phyloP scores from a whole-genome alignment of 805 yeast species.

The Suhomyces vadensis region DNA sequence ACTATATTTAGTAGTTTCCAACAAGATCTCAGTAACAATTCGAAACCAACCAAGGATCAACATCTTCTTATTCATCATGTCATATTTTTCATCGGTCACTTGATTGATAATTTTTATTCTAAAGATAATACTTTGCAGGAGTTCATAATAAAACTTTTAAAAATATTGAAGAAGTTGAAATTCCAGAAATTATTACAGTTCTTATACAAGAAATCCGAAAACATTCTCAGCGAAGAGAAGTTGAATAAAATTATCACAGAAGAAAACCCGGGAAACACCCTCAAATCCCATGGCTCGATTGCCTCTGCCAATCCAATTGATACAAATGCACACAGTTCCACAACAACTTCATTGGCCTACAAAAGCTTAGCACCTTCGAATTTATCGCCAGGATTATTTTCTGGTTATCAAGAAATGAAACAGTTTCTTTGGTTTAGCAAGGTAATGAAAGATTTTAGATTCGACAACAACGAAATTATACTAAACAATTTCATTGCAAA shows the following conservation, averaged over 20 bases:
- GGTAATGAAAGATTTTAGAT: constrained; percentile 25
- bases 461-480: constrained; percentile 16
- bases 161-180: constrained; percentile 10
- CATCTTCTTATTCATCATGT: constrained; percentile 13
- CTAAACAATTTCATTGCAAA: constrained; percentile 13
- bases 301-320: too few relatives aligned
- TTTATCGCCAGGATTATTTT: not conserved
- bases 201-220: constrained; percentile 13
- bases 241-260: not conserved
- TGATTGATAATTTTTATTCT: constrained; percentile 2
- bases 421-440: constrained; percentile 30
- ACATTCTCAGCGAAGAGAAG: constrained; percentile 7
- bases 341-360: not conserved
- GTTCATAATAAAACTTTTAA: not conserved
- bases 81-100: not conserved
- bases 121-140: constrained; percentile 1
- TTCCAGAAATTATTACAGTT: constrained; percentile 16
- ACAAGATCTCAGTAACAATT: not conserved
- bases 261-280: not conserved
- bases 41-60: not conserved
- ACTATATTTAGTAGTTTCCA: not conserved
- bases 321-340: too few relatives aligned
- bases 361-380: constrained; percentile 3
- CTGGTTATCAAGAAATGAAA: constrained; percentile 17
- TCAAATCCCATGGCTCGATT: not conserved